Percentiles rank a stretch among this genome's conserved stretches.
Conservation (phyloP, 2,329 filamentous ascomycete genomes). For the Plectosphaerella sp. region DNA sequence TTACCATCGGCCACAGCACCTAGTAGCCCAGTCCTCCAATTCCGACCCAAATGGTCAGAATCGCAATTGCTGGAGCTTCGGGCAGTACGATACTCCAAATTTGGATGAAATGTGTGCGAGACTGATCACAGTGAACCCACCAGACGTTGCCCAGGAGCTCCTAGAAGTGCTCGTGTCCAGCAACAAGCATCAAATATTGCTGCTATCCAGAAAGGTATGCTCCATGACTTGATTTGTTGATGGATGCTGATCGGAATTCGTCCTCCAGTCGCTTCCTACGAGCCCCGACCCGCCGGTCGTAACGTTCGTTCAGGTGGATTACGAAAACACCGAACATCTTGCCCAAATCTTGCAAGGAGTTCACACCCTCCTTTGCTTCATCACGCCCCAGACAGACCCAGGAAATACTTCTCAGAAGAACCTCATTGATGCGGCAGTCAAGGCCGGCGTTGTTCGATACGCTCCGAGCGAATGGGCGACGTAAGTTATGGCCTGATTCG, state of each 20-base stretch:
- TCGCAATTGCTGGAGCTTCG: constrained; percentile 18
- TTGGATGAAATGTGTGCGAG: no score
- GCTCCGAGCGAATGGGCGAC: constrained; percentile 55
- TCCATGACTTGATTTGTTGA: neutral
- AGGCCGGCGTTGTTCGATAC: constrained; percentile 56
- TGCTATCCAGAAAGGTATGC: constrained; percentile 43
- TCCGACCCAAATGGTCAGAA: constrained; percentile 13
- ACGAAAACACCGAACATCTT: constrained; percentile 33
- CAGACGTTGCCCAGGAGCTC: constrained; percentile 49
- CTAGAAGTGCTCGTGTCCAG: constrained; percentile 43
- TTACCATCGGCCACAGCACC: no score
- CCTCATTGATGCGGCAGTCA: constrained; percentile 55
- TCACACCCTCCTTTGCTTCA: constrained; percentile 50
- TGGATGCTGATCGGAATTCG: neutral
- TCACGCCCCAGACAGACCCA: constrained; percentile 27
- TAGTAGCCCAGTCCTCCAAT: no score
- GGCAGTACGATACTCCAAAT: constrained; percentile 3
- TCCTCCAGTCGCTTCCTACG: constrained; percentile 15
- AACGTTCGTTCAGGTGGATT: constrained; percentile 37
- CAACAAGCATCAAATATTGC: constrained; percentile 46
- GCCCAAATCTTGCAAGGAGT: constrained; percentile 34
- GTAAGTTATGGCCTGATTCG: constrained; percentile 18
- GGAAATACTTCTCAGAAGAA: constrained; percentile 41
- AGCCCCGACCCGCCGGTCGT: constrained; percentile 19
- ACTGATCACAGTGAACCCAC: neutral